Percentiles rank a stretch among this genome's conserved stretches.
phyloP scores from a whole-genome alignment of 257 asterid genomes.

The Solanum medicagineum region DNA sequence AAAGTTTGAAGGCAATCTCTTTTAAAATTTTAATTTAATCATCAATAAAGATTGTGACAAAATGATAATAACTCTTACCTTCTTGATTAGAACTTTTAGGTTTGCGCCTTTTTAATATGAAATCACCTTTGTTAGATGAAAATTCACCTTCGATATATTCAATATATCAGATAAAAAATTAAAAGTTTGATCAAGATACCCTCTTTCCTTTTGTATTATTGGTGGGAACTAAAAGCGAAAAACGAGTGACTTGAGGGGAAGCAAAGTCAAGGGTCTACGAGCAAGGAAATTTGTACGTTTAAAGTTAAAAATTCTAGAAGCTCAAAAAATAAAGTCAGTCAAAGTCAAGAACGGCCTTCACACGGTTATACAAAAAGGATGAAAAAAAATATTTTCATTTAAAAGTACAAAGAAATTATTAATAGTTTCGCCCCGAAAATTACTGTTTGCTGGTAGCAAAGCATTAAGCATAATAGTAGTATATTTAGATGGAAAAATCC shows the following conservation, averaged over 20 bases:
- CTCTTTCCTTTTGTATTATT: neutral
- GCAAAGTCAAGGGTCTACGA: neutral
- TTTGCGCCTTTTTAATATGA: neutral
- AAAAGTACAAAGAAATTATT: neutral
- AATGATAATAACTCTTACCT: neutral
- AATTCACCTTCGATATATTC: neutral
- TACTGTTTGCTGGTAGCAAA: too few relatives aligned
- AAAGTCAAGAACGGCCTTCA: neutral
- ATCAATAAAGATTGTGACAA: neutral
- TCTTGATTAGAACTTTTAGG: accelerated
- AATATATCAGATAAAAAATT: too few relatives aligned
- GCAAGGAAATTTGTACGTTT: neutral
- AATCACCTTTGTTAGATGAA: neutral
- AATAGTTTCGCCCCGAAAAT: neutral
- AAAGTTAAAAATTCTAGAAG: neutral
- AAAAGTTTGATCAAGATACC: neutral
- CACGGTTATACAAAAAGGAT: neutral
- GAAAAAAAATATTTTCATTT: neutral
- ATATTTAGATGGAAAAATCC: neutral
- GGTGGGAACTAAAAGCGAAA: neutral
- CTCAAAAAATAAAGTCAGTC: neutral
- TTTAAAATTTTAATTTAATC: neutral
- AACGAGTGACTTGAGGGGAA: neutral
- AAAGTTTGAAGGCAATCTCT: neutral
- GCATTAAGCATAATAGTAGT: neutral